Percentiles rank a stretch among this genome's conserved stretches.
These are phyloP conservation scores for Yamadazyma conglobata DNA, from an alignment of 1,139 yeast genomes.

Conservation along the genomic window DNA sequence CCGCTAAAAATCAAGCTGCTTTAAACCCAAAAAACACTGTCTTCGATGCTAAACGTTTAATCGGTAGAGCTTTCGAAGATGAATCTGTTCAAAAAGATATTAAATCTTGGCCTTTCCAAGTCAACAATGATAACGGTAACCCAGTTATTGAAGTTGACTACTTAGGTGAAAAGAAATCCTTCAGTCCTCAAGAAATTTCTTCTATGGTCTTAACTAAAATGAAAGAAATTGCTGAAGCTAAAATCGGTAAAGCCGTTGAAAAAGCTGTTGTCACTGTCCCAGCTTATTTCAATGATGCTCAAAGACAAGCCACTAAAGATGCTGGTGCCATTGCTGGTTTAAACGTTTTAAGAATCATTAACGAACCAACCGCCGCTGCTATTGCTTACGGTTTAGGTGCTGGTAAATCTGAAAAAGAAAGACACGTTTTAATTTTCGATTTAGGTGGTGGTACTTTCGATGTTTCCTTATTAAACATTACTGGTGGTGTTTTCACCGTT, in stretches of 20 bases:
- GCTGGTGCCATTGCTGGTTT: conserved; percentile 51
- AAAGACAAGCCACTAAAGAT: conserved; percentile 50
- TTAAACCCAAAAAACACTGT: conserved; percentile 95
- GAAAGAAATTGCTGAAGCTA: conserved; percentile 49
- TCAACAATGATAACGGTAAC: conserved; percentile 69
- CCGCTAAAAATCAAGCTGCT: conserved; percentile 99
- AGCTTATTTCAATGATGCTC: conserved; percentile 49
- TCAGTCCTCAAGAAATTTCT: conserved; percentile 97
- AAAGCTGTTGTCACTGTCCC: conserved; percentile 52
- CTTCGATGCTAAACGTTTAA: conserved; percentile 94
- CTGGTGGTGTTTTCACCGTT: conserved; percentile 96
- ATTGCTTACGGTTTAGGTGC: conserved; percentile 55
- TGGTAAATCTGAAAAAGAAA: conserved; percentile 69
- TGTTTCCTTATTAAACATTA: conserved; percentile 76
- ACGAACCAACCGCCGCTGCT: conserved; percentile 53
- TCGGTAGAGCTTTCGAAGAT: conserved; percentile 46
- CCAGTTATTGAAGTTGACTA: conserved; percentile 91
- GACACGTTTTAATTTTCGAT: conserved; percentile 54
- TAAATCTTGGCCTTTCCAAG: conserved; percentile 44
- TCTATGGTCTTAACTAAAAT: conserved; percentile 84
- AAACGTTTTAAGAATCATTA: conserved; percentile 47
- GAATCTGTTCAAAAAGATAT: conserved; percentile 42
- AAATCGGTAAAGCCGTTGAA: conserved; percentile 37
- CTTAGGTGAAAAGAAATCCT: conserved; percentile 90
- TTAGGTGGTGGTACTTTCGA: conserved; percentile 54